These are phyloP conservation scores for Emydomyces testavorans DNA, from an alignment of 2,329 filamentous ascomycete genomes.

Conservation along the genomic window DNA sequence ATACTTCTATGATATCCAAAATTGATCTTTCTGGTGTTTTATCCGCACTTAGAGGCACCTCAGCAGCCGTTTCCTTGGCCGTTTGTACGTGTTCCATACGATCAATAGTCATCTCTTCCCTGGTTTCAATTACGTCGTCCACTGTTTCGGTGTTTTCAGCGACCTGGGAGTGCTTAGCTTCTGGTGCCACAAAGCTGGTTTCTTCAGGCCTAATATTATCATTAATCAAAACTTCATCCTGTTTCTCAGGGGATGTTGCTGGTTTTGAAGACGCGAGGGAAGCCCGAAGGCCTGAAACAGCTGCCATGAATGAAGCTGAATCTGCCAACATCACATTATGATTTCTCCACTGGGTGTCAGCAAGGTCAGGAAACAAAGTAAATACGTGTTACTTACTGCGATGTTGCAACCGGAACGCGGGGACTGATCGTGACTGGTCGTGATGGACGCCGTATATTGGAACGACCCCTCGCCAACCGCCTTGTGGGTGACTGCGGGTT, in stretches of 20 bases:
- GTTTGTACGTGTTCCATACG: not conserved
- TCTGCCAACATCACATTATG: slow-evolving; percentile 15
- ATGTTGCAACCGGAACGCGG: slow-evolving; percentile 10
- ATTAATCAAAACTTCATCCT: not conserved
- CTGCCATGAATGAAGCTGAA: slow-evolving; percentile 17
- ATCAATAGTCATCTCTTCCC: not conserved
- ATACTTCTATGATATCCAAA: slow-evolving; percentile 13
- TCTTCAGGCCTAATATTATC: not conserved
- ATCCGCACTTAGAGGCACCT: not conserved
- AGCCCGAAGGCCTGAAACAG: slow-evolving; percentile 6
- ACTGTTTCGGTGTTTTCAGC: not conserved
- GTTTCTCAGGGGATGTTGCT: not conserved
- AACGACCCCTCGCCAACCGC: not conserved
- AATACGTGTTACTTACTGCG: slow-evolving; percentile 11
- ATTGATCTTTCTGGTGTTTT: not conserved
- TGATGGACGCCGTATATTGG: not conserved
- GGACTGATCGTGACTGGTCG: slow-evolving; percentile 11
- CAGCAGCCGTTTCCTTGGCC: not conserved
- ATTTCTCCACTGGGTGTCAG: slow-evolving; percentile 12
- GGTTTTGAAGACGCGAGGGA: not conserved
- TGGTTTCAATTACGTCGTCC: not conserved
- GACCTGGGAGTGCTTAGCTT: not conserved
- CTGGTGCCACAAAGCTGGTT: not conserved
- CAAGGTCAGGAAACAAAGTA: not conserved
- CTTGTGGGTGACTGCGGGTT: slow-evolving; percentile 3